These are phyloP conservation scores for Jackrogersella multiformis DNA, from an alignment of 495 filamentous ascomycete species.

Conservation along the genomic window DNA sequence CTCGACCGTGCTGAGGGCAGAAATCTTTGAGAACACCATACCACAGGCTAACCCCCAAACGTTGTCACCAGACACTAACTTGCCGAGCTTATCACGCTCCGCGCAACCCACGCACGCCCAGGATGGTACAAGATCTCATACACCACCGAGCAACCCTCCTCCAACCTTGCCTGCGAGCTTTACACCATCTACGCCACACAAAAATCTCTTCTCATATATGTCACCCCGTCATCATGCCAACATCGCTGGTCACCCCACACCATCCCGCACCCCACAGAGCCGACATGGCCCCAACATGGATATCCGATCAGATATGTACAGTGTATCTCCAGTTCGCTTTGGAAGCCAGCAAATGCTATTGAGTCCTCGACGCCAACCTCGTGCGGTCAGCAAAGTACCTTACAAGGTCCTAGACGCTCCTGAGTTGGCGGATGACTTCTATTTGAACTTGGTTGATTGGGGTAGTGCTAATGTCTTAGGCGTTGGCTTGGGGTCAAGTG, in stretches of 20 bases:
- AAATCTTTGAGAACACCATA: conserved; percentile 88
- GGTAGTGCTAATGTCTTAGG: conserved; percentile 93
- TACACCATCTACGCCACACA: conserved; percentile 93
- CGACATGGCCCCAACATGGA: conserved; percentile 86
- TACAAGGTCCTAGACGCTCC: conserved; percentile 98
- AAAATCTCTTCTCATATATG: conserved; percentile 94
- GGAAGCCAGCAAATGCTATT: conserved; percentile 91
- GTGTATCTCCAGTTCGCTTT: conserved; percentile 87
- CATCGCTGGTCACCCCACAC: conserved; percentile 79
- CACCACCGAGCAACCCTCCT: conserved; percentile 74
- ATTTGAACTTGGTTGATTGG: conserved; percentile 97
- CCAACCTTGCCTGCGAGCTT: conserved; percentile 71
- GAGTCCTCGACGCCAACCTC: conserved; percentile 84
- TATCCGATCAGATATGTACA: conserved; percentile 89
- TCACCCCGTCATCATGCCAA: conserved; percentile 74
- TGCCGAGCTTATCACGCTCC: conserved; percentile 62
- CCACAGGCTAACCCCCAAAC: conserved; percentile 79
- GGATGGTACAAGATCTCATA: conserved; percentile 79
- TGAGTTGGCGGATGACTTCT: conserved; percentile 96
- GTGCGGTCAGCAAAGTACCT: conserved; percentile 92
- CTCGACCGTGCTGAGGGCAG: conserved; percentile 84
- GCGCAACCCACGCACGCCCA: conserved; percentile 66
- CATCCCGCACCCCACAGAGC: conserved; percentile 87
- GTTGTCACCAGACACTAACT: conserved; percentile 69
- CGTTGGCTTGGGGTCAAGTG: conserved; percentile 88